Conservation (phyloP, 208 protist species). For the Kentomonas sorsogonicus region DNA sequence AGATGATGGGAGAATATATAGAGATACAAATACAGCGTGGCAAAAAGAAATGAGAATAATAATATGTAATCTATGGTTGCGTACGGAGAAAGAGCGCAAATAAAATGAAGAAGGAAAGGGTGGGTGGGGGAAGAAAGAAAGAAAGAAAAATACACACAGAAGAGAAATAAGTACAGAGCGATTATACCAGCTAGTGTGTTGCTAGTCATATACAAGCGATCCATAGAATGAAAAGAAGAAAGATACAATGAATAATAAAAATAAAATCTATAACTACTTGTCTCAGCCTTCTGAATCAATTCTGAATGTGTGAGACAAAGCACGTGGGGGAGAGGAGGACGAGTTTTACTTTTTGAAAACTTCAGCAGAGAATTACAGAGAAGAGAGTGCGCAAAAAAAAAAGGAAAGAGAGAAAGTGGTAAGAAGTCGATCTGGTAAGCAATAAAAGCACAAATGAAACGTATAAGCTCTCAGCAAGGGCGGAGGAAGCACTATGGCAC, state of each 20-base stretch:
- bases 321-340: no score
- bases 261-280: constrained; percentile 11
- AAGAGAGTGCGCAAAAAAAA: constrained; percentile 8
- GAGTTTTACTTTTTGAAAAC: background rate
- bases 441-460: constrained; percentile 6
- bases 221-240: constrained; percentile 5
- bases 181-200: background rate
- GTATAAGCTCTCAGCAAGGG: constrained; percentile 12
- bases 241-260: constrained; percentile 15
- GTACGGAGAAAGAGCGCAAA: no score
- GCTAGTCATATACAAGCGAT: constrained; percentile 5
- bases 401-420: constrained; percentile 8
- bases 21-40: background rate
- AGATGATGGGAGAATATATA: background rate
- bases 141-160: background rate
- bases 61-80: no score
- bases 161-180: constrained; percentile 1
- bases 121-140: no score
- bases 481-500: no score
- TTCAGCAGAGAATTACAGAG: background rate
- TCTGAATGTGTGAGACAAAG: no score
- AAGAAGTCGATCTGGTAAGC: background rate
- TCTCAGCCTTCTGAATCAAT: background rate
- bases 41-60: background rate
- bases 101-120: no score